Conservation (phyloP, 352 stramenopile genomes). For the Phytophthora agathidicida region DNA sequence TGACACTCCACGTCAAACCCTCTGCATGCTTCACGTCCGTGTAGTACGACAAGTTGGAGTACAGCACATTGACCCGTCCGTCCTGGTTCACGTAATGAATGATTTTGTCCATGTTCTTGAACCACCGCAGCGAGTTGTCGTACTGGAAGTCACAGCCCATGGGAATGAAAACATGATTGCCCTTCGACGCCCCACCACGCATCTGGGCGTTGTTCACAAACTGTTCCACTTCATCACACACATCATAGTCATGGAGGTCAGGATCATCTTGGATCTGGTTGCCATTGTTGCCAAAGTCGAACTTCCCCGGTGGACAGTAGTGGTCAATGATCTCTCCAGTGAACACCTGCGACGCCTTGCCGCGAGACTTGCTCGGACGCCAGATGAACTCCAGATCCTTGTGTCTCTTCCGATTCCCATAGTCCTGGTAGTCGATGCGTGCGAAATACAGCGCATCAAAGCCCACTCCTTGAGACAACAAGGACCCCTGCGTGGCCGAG, state of each 20-base stretch:
- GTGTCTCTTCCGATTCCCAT: slow-evolving; percentile 84
- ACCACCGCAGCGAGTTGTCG: slow-evolving; percentile 90
- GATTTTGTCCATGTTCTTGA: slow-evolving; percentile 97
- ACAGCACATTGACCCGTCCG: slow-evolving; percentile 93
- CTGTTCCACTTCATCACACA: slow-evolving; percentile 81
- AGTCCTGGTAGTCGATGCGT: slow-evolving; percentile 98
- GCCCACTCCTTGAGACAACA: slow-evolving; percentile 91
- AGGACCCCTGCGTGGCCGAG: slow-evolving; percentile 91
- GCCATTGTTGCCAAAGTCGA: slow-evolving; percentile 72
- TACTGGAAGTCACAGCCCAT: slow-evolving; percentile 97
- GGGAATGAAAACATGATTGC: slow-evolving; percentile 87
- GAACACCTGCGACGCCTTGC: slow-evolving; percentile 85
- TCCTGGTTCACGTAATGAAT: slow-evolving; percentile 96
- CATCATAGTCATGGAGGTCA: slow-evolving; percentile 89
- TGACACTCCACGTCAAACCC: slow-evolving; percentile 80
- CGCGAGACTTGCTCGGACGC: slow-evolving; percentile 88
- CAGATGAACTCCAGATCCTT: slow-evolving; percentile 96
- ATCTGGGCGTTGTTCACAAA: slow-evolving; percentile 83
- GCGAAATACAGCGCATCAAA: slow-evolving; percentile 98
- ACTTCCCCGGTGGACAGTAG: slow-evolving; percentile 77
- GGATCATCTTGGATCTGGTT: slow-evolving; percentile 89
- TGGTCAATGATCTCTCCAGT: slow-evolving; percentile 88
- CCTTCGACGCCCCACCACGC: slow-evolving; percentile 76
- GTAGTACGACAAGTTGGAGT: slow-evolving; percentile 96
- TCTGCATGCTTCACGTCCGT: slow-evolving; percentile 93